Base-by-base conservation (phyloP, 2,329 filamentous ascomycete genomes). In the Fusarium marasasianum region DNA sequence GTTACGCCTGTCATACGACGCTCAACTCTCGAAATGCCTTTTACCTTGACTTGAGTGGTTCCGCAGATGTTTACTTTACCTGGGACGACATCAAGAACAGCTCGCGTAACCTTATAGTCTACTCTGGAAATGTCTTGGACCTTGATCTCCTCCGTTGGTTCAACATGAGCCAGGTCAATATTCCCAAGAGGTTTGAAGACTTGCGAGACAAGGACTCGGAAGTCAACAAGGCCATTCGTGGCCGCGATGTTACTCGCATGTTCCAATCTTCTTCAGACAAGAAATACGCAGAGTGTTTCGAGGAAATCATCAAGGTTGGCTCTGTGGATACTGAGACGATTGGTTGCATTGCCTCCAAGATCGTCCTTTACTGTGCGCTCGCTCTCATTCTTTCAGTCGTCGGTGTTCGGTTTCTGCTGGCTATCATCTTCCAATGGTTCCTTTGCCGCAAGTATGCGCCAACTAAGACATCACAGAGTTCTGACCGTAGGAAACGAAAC, bases 381-480 rank as follows among this genome's bases (percentile, higher is more conserved):
- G 91, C 93, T 61, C 94, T 99, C 82, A 99, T 99, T 83, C 84
- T 99, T 68, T 91, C 94, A 9, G 94, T 99, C 58, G 97, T 99
- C 10, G 80, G 89, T 22, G 89, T 93, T 72, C 96, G 97, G 75
- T 99, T 99, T 80, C 80, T 92, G n/a, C 89, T 99, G 58, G 96
- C 96, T 17, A 81, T 98, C 50, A 83, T 96, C 67, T 99, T 99
- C 86, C 94, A 98, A 80, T 99, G 97, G 97, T 98, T 99, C 83
- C 87, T 98, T 75, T 93, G 93, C 81, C 92, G 92, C 76, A 92
- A 92, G 73, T 98, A 96, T 80, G 95, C 92, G 8, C 94, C 96
- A 2, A 85, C 89, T 54, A 98, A 94, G 83, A 97, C 96, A 2
- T 96, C 94, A 6, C 92, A 97, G 82, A 91, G 91, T 22, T 91